Percentiles rank a stretch among this genome's conserved stretches.
These are phyloP conservation scores for Adansonia madagascariensis DNA, from an alignment of 441 rosid species.

Conservation along the genomic window DNA sequence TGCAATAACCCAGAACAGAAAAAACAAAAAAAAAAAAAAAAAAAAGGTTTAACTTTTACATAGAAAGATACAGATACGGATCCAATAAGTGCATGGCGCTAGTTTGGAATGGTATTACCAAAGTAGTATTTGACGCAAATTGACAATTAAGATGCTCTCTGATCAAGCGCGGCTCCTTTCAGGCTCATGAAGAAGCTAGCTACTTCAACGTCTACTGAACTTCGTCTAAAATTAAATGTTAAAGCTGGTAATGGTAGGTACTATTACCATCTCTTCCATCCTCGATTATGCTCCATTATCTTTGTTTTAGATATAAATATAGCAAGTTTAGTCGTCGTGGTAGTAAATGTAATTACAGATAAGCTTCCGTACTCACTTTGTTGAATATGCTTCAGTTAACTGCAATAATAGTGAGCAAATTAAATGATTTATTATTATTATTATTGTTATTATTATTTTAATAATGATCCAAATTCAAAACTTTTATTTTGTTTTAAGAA, in stretches of 20 bases:
- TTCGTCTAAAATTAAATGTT: conserved; percentile 2
- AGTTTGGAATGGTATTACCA: background rate
- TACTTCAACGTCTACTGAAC: background rate
- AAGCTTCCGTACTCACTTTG: no score
- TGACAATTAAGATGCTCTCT: conserved; percentile 11
- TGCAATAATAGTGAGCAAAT: no score
- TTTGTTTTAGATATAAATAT: no score
- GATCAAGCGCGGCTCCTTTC: background rate
- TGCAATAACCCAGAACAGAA: background rate
- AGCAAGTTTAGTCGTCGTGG: no score
- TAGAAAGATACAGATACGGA: conserved; percentile 1
- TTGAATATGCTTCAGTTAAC: no score
- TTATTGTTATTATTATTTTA: no score
- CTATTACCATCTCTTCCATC: no score
- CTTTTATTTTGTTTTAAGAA: no score
- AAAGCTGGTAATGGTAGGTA: no score
- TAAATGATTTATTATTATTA: no score
- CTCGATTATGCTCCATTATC: no score
- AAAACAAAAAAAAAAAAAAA: background rate
- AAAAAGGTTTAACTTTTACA: background rate
- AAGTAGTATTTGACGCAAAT: background rate
- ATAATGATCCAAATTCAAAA: no score
- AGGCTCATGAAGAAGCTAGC: background rate
- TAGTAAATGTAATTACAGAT: background rate
- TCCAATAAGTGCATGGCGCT: conserved; percentile 2